Conservation (phyloP, 2,329 filamentous ascomycete genomes). For the Leptographium lundbergii region DNA sequence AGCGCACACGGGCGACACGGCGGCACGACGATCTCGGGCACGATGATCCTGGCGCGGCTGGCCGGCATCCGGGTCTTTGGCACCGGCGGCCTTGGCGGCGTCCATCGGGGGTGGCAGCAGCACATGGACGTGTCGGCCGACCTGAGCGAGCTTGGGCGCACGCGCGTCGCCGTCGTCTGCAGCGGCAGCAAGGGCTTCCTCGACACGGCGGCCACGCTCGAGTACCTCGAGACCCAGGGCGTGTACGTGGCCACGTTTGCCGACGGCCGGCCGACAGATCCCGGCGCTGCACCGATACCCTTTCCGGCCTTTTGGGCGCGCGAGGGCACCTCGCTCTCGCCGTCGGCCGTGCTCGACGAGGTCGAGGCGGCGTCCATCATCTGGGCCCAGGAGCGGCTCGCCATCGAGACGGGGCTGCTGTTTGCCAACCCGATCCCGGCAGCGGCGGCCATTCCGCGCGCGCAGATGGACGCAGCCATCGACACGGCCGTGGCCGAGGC, state of each 20-base stretch:
- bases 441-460: constrained; percentile 54
- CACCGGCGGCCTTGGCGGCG: constrained; percentile 86
- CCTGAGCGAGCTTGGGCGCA: constrained; percentile 83
- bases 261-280: constrained; percentile 47
- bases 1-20: constrained; percentile 47
- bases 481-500: constrained; percentile 54
- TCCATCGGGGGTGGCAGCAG: constrained; percentile 76
- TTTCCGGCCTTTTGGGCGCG: constrained; percentile 90
- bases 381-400: constrained; percentile 59
- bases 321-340: constrained; percentile 73
- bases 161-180: constrained; percentile 75
- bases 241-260: constrained; percentile 83
- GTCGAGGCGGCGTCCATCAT: constrained; percentile 83
- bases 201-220: constrained; percentile 79
- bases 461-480: constrained; percentile 59
- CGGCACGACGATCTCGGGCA: constrained; percentile 86
- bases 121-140: constrained; percentile 93
- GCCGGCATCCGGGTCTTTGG: constrained; percentile 89
- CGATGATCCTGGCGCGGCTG: constrained; percentile 76
- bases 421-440: constrained; percentile 83
- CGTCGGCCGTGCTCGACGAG: constrained; percentile 60
- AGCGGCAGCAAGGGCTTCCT: constrained; percentile 94
- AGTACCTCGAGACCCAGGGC: constrained; percentile 59
- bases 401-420: constrained; percentile 64
- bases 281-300: constrained; percentile 47